Percentiles rank a stretch among this genome's conserved stretches.
Evolutionary conservation across 495 filamentous ascomycete genomes (phyloP).

Genomic region (Tetracladium setigerum): DNA sequence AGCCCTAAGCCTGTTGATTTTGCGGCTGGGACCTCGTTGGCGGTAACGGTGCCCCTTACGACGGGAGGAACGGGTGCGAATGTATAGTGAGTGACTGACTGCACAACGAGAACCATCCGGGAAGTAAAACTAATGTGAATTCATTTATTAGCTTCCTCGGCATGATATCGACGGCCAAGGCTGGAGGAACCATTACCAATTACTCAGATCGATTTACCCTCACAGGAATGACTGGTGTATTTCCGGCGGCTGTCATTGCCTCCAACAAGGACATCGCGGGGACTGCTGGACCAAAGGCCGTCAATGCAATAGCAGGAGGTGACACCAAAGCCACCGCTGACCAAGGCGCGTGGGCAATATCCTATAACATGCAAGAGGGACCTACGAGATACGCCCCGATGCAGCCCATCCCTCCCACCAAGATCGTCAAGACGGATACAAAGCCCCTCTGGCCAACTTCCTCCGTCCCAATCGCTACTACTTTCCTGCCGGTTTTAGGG

Average conservation of each 20-base stretch:
- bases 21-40: constrained; percentile 37
- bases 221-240: constrained; percentile 58
- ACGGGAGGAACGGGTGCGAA: constrained; percentile 43
- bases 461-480: constrained; percentile 48
- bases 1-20: background rate
- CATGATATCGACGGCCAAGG: constrained; percentile 45
- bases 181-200: constrained; percentile 45
- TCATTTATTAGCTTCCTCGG: constrained; percentile 49
- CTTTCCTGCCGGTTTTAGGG: constrained; percentile 43
- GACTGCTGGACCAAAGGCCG: constrained; percentile 33
- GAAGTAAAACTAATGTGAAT: constrained; percentile 4
- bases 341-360: constrained; percentile 36
- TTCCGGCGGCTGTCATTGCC: constrained; percentile 35
- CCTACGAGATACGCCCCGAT: constrained; percentile 64
- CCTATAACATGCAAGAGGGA: constrained; percentile 58
- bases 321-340: constrained; percentile 8
- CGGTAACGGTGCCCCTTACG: constrained; percentile 39
- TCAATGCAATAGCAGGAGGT: constrained; percentile 24
- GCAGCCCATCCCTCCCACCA: constrained; percentile 57
- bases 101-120: background rate
- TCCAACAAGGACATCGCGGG: constrained; percentile 33
- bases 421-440: constrained; percentile 50
- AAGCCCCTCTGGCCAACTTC: constrained; percentile 57
- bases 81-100: constrained; percentile 59
- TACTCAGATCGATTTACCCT: constrained; percentile 61